These are phyloP conservation scores for Trametes maxima DNA, from an alignment of 768 basidiomycete genomes.

Conservation along the genomic window DNA sequence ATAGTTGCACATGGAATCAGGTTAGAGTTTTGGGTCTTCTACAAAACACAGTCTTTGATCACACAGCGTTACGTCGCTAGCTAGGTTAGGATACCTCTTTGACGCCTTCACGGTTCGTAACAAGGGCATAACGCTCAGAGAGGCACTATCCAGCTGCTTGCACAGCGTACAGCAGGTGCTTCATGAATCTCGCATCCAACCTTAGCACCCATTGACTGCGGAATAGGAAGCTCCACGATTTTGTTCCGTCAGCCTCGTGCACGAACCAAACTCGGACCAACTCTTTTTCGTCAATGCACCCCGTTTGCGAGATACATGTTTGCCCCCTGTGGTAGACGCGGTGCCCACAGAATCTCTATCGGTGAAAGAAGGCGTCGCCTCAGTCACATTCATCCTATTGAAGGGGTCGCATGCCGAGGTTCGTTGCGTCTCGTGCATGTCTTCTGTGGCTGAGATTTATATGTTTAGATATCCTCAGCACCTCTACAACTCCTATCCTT, in stretches of 20 bases:
- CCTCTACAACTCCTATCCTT: neutral
- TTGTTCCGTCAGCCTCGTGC: constrained; percentile 44
- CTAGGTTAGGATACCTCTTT: constrained; percentile 53
- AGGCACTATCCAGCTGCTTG: constrained; percentile 41
- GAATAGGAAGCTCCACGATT: constrained; percentile 37
- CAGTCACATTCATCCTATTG: neutral
- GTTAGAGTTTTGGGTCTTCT: neutral
- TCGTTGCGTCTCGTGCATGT: neutral
- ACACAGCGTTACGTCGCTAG: neutral
- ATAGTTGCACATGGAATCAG: constrained; percentile 8
- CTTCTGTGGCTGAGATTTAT: neutral
- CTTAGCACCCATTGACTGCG: no score
- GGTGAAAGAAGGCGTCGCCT: neutral
- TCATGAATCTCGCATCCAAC: neutral
- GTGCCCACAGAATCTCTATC: no score
- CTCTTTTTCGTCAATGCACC: constrained; percentile 49
- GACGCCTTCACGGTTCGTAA: constrained; percentile 44
- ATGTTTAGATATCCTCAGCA: neutral
- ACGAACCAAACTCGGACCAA: constrained; percentile 50
- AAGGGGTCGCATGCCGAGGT: constrained; percentile 1
- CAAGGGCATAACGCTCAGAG: constrained; percentile 30
- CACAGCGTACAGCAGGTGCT: constrained; percentile 41
- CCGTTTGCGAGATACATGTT: neutral
- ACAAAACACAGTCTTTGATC: no score
- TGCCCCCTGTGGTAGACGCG: no score